Conservation (phyloP, 106 monocot genomes). For the Vanilla planifolia region DNA sequence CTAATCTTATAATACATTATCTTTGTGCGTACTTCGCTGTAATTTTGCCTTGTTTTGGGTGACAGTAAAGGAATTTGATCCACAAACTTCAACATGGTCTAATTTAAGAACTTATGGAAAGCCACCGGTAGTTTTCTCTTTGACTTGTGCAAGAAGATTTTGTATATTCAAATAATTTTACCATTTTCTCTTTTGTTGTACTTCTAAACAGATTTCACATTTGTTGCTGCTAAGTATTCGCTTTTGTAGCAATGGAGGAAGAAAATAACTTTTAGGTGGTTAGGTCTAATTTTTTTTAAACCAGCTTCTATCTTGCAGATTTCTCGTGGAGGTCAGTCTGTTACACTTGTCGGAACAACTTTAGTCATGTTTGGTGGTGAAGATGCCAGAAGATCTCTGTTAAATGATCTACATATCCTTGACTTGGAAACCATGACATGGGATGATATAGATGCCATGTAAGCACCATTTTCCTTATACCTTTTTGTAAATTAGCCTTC, state of each 20-base stretch:
- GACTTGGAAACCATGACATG: slow-evolving; percentile 99
- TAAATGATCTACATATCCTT: slow-evolving; percentile 97
- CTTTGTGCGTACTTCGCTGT: not conserved
- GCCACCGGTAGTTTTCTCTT: slow-evolving; percentile 60
- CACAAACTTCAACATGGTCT: slow-evolving; percentile 73
- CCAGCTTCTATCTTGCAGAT: slow-evolving; percentile 35
- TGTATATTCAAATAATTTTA: not conserved
- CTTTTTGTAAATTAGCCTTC: not conserved
- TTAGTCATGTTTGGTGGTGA: slow-evolving; percentile 97
- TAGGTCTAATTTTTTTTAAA: not conserved
- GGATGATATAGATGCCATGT: slow-evolving; percentile 97
- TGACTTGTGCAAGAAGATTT: not conserved
- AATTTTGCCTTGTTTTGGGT: slow-evolving; percentile 10
- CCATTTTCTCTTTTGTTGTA: not conserved
- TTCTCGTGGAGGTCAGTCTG: slow-evolving; percentile 94
- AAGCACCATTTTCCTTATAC: slow-evolving; percentile 18
- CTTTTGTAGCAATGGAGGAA: not conserved
- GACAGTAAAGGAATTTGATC: slow-evolving; percentile 95
- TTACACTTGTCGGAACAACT: slow-evolving; percentile 79
- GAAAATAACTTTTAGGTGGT: not conserved
- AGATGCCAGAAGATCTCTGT: slow-evolving; percentile 92
- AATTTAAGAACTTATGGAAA: slow-evolving; percentile 88
- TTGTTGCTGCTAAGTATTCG: not conserved
- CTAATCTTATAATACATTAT: not conserved
- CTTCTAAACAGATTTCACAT: not conserved